These are phyloP conservation scores for Termitomyces sp. DNA, from an alignment of 768 basidiomycete species.

Conservation along the genomic window DNA sequence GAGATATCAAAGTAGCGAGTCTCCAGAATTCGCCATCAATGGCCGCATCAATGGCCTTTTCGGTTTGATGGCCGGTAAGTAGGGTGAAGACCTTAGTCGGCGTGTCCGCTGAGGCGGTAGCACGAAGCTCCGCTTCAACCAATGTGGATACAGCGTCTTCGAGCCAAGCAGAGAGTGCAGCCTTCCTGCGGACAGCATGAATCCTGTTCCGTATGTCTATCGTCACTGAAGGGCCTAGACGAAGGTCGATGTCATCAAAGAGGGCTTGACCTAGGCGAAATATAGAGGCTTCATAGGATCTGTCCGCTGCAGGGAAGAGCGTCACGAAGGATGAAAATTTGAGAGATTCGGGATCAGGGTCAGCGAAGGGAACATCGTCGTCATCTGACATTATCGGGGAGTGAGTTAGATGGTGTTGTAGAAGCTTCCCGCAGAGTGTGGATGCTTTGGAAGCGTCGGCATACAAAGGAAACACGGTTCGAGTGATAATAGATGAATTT, in stretches of 20 bases:
- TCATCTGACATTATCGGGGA: constrained; percentile 70
- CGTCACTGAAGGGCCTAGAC: constrained; percentile 45
- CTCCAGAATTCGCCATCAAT: constrained; percentile 73
- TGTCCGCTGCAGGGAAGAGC: constrained; percentile 67
- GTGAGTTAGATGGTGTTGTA: constrained; percentile 72
- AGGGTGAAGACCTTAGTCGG: constrained; percentile 64
- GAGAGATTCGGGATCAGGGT: constrained; percentile 50
- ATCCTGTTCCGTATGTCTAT: constrained; percentile 62
- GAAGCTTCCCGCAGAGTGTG: constrained; percentile 50
- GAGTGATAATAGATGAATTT: constrained; percentile 56
- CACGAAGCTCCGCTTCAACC: constrained; percentile 64
- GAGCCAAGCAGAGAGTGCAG: constrained; percentile 82
- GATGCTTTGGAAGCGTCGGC: constrained; percentile 24
- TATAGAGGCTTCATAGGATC: constrained; percentile 67
- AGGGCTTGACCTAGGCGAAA: constrained; percentile 88
- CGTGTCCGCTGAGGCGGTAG: constrained; percentile 31
- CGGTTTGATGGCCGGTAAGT: constrained; percentile 86
- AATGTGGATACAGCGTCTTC: constrained; percentile 61
- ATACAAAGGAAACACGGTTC: constrained; percentile 42
- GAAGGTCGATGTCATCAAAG: constrained; percentile 79
- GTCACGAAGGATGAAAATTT: constrained; percentile 74
- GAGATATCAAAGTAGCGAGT: constrained; percentile 84
- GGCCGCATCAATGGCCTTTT: constrained; percentile 71
- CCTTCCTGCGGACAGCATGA: constrained; percentile 61
- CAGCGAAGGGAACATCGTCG: constrained; percentile 63